Conservation (phyloP, 1,284 basidiomycete genomes). For the Ustilago curta region DNA sequence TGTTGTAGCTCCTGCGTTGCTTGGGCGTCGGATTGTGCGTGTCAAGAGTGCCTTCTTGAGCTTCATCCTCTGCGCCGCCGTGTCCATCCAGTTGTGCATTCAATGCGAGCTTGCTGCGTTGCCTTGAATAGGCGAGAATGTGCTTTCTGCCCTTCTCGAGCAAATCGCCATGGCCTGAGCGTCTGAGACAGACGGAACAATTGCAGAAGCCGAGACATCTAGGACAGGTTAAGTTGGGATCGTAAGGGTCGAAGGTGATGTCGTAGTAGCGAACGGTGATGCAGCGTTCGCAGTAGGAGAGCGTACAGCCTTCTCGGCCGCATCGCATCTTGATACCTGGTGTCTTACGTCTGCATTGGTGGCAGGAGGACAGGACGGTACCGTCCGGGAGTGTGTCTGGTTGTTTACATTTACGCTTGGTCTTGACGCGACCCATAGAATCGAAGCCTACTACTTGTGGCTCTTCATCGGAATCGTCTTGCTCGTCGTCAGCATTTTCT, state of each 20-base stretch:
- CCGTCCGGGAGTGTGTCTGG: conserved; percentile 29
- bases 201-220: conserved; percentile 50
- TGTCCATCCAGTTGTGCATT: background rate
- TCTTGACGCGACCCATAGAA: conserved; percentile 13
- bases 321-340: conserved; percentile 50
- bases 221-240: conserved; percentile 39
- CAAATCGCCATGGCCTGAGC: conserved; percentile 29
- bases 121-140: conserved; percentile 15
- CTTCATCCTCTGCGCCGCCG: conserved; percentile 13
- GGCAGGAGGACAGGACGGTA: conserved; percentile 37
- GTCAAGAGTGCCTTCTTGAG: conserved; percentile 2
- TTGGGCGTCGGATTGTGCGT: conserved; percentile 1
- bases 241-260: conserved; percentile 27
- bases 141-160: conserved; percentile 16
- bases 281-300: conserved; percentile 44
- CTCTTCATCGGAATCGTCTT: conserved; percentile 4
- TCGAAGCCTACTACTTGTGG: conserved; percentile 7
- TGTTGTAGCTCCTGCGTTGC: conserved; percentile 4
- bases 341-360: conserved; percentile 52
- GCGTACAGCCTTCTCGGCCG: conserved; percentile 18
- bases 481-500: conserved; percentile 18
- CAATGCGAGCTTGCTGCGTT: conserved; percentile 17
- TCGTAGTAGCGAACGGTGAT: conserved; percentile 35
- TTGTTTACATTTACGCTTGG: conserved; percentile 13
- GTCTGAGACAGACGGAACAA: conserved; percentile 45